Conservation (phyloP, 2,329 filamentous ascomycete genomes). For the Pezicula rhizophila region DNA sequence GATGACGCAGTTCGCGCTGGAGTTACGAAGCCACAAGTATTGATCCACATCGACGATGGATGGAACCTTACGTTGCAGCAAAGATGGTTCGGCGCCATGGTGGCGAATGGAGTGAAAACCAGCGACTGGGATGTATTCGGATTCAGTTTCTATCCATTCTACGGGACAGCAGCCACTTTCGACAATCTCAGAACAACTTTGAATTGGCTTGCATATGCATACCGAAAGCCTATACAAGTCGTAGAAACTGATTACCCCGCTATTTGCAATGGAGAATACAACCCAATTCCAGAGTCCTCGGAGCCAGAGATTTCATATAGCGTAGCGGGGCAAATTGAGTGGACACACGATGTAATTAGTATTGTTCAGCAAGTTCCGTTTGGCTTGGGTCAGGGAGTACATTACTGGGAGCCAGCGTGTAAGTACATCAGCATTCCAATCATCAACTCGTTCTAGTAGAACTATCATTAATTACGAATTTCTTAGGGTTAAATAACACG, state of each 20-base stretch:
- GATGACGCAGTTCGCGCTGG: slow-evolving; percentile 50
- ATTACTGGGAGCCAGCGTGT: slow-evolving; percentile 64
- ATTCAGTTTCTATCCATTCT: slow-evolving; percentile 69
- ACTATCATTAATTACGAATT: not conserved
- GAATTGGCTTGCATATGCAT: slow-evolving; percentile 50
- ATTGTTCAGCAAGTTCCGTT: slow-evolving; percentile 47
- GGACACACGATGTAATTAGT: slow-evolving; percentile 51
- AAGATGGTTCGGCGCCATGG: slow-evolving; percentile 54
- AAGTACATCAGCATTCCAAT: too few species aligned
- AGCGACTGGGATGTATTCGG: slow-evolving; percentile 65
- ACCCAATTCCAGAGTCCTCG: slow-evolving; percentile 24
- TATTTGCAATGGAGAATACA: slow-evolving; percentile 51
- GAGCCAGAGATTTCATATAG: slow-evolving; percentile 52
- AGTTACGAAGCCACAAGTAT: slow-evolving; percentile 52
- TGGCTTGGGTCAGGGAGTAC: slow-evolving; percentile 49
- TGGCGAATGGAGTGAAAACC: slow-evolving; percentile 46
- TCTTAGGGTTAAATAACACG: slow-evolving; percentile 51
- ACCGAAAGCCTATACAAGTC: slow-evolving; percentile 60
- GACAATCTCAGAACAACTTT: slow-evolving; percentile 48
- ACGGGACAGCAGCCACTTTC: slow-evolving; percentile 53
- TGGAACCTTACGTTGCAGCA: slow-evolving; percentile 63
- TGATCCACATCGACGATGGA: slow-evolving; percentile 70
- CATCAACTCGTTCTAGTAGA: too few species aligned
- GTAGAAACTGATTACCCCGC: slow-evolving; percentile 68
- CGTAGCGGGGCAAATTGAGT: slow-evolving; percentile 54